Percentiles rank a stretch among this genome's conserved stretches.
Evolutionary conservation across 1,284 basidiomycete species (phyloP).

Genomic region (Takashimella tepidaria): DNA sequence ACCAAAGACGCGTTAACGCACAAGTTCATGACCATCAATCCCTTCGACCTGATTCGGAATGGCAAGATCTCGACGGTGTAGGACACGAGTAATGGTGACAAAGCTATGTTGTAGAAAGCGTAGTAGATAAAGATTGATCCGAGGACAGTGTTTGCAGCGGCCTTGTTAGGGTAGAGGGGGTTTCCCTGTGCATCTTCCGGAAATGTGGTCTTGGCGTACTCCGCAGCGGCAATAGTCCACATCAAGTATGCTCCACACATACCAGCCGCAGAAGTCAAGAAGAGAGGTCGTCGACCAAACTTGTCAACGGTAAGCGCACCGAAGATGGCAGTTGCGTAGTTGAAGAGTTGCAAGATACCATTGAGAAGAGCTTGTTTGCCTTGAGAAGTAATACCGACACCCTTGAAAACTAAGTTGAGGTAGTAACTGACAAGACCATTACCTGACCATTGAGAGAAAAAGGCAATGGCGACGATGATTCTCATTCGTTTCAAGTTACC

Average conservation of each 20-base stretch:
- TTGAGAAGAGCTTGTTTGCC: conserved; percentile 63
- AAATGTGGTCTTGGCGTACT: conserved; percentile 55
- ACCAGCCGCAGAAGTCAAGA: conserved; percentile 57
- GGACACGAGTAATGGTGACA: conserved; percentile 60
- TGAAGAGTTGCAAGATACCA: conserved; percentile 54
- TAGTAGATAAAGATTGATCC: conserved; percentile 68
- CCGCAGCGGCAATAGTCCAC: conserved; percentile 39
- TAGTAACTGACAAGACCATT: conserved; percentile 64
- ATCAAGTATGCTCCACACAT: conserved; percentile 52
- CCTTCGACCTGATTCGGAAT: conserved; percentile 62
- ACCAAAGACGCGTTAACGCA: conserved; percentile 52
- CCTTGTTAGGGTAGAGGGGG: too few species aligned
- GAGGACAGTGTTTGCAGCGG: too few species aligned
- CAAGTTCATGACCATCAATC: conserved; percentile 50
- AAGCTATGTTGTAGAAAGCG: conserved; percentile 54
- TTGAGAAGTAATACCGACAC: conserved; percentile 62
- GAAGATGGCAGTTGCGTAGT: conserved; percentile 26
- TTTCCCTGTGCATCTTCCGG: too few species aligned
- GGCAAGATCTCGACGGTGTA: conserved; percentile 65
- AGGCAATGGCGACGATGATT: conserved; percentile 51
- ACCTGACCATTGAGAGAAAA: conserved; percentile 64
- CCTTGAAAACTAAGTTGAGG: conserved; percentile 62
- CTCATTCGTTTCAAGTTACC: conserved; percentile 50
- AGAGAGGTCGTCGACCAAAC: conserved; percentile 29
- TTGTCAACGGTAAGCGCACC: conserved; percentile 30